Base-by-base conservation (phyloP, 768 basidiomycete genomes). In the Neoboletus subvelutipes region DNA sequence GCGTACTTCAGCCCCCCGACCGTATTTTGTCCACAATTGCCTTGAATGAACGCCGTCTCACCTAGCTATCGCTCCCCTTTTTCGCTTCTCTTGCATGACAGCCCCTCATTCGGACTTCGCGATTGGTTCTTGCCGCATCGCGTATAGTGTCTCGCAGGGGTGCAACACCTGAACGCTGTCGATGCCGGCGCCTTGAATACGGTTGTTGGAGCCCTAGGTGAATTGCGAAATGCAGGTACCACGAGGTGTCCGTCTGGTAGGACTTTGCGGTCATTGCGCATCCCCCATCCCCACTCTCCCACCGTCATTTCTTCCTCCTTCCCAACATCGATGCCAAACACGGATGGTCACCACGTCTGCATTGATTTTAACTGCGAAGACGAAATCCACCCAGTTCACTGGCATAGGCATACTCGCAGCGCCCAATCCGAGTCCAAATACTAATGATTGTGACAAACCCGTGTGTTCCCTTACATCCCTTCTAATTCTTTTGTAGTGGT, bases 341-440 rank as follows among this genome's bases (percentile, higher is more conserved):
- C 11, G n/a, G n/a, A 20, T n/a, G n/a, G 8, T 42, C 41, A 15
- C 22, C 20, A 24, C 11, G 2, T n/a, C 18, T 58, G 36, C 22
- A 31, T 22, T 11, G 28, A 17, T 46, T 12, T n/a, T 43, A 41
- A 2, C 66, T 93, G 92, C 63, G 86, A 92, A 72, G 94, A 97
- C 71, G 94, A 97, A 69, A 84, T 98, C 50, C 83, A 92, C 64
- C 29, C 29, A 9, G 29, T 31, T 31, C 29, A 31, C 8, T 2
- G 29, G 29, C 9, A 31, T 10, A 10, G 29, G 29, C 1, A 10
- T 9, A 11, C 29, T 31, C 29, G 29, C 29, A 31, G 10, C 2
- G 29, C 9, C 29, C 29, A 31, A 31, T 29, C 7, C 29, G 29
- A 29, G 0, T 47, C 8, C 33, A 28, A 28, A 28, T 28, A 28